phyloP scores from a whole-genome alignment of 75 land plant species.

The Cunninghamia lanceolata region DNA sequence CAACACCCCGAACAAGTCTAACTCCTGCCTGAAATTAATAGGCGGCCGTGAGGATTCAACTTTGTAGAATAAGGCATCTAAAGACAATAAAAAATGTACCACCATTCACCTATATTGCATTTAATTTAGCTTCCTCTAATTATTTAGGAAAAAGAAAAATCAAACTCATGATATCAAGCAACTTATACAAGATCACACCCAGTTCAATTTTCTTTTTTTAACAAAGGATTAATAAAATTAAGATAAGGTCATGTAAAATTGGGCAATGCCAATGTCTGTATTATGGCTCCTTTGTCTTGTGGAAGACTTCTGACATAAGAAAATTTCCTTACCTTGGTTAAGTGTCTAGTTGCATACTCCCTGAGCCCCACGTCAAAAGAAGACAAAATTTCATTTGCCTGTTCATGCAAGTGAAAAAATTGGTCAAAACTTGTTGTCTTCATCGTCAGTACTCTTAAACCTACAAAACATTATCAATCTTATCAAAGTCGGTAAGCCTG shows the following conservation, averaged over 20 bases:
- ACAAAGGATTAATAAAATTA: neutral
- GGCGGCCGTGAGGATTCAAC: neutral
- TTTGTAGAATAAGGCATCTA: neutral
- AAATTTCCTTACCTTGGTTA: slow-evolving; percentile 32
- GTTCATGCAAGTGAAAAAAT: slow-evolving; percentile 6
- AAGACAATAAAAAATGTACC: neutral
- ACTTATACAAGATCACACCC: neutral
- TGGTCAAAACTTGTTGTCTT: neutral
- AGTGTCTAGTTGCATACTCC: slow-evolving; percentile 27
- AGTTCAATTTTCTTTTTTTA: neutral
- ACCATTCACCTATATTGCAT: neutral
- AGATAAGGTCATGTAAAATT: neutral
- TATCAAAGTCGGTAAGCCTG: neutral
- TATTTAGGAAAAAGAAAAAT: neutral
- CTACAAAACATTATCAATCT: neutral
- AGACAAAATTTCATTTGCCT: slow-evolving; percentile 50
- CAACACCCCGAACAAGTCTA: slow-evolving; percentile 39
- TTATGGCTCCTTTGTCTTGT: neutral
- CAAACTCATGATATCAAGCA: neutral
- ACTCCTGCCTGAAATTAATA: slow-evolving; percentile 33
- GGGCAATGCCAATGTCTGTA: neutral
- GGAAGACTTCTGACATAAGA: neutral
- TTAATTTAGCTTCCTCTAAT: neutral
- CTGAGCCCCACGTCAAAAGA: slow-evolving; percentile 45
- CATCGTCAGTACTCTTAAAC: neutral